These are phyloP conservation scores for Podospora bellae-mahoneyi DNA, from an alignment of 495 filamentous ascomycete species.

Conservation along the genomic window DNA sequence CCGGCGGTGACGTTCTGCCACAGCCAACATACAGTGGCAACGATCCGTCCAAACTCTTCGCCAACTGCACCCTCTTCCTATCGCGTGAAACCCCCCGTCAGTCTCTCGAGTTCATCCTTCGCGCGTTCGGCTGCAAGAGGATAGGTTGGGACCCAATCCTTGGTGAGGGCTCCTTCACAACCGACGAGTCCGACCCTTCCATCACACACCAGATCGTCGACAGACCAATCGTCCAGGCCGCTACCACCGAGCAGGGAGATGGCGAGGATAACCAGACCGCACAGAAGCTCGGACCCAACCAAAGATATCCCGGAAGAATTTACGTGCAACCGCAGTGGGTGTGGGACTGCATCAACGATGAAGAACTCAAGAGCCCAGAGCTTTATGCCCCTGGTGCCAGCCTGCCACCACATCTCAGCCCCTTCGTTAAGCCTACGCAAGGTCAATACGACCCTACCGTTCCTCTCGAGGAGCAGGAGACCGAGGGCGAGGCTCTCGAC, in stretches of 20 bases:
- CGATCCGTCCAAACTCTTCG: slow-evolving; percentile 67
- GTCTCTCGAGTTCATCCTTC: slow-evolving; percentile 88
- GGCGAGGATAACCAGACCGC: slow-evolving; percentile 55
- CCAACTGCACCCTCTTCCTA: slow-evolving; percentile 83
- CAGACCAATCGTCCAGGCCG: slow-evolving; percentile 64
- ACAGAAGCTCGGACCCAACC: slow-evolving; percentile 51
- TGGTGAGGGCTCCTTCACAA: slow-evolving; percentile 88
- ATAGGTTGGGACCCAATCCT: slow-evolving; percentile 89
- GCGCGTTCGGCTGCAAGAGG: slow-evolving; percentile 91
- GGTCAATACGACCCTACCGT: slow-evolving; percentile 86
- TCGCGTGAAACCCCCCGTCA: slow-evolving; percentile 91
- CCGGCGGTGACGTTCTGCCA: slow-evolving; percentile 78
- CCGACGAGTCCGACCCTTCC: slow-evolving; percentile 75
- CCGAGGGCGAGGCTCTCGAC: slow-evolving; percentile 70
- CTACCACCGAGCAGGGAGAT: slow-evolving; percentile 56
- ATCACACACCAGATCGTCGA: slow-evolving; percentile 98
- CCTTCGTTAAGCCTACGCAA: slow-evolving; percentile 83
- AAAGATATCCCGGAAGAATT: slow-evolving; percentile 78
- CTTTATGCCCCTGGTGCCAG: slow-evolving; percentile 85
- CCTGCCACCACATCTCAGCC: slow-evolving; percentile 90
- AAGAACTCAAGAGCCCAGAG: slow-evolving; percentile 79
- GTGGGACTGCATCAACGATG: slow-evolving; percentile 92
- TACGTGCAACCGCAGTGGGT: slow-evolving; percentile 98
- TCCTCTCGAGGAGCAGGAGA: slow-evolving; percentile 75
- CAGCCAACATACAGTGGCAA: slow-evolving; percentile 66